A percentile compares a stretch with the other conserved stretches of the same genome.
Evolutionary conservation across 768 basidiomycete genomes (phyloP).

Genomic region (Panaeolus papilionaceus): DNA sequence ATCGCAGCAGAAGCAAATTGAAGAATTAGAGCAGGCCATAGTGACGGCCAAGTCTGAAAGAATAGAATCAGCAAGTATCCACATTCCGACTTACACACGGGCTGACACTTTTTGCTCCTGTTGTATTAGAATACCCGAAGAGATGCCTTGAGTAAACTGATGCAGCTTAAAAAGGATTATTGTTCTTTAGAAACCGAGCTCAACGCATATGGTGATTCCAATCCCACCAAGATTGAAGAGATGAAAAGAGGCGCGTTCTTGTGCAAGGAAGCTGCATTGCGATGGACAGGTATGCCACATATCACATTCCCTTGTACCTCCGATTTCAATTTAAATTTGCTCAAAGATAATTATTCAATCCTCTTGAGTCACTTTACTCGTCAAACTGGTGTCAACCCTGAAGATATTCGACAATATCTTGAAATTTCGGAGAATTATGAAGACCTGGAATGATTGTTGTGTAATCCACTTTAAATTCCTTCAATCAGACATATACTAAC

Average conservation of each 20-base stretch:
- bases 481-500: no score
- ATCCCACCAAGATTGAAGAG: constrained; percentile 82
- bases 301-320: background rate
- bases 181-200: constrained; percentile 69
- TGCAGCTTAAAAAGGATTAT: constrained; percentile 53
- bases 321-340: constrained; percentile 10
- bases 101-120: constrained; percentile 16
- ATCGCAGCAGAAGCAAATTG: constrained; percentile 50
- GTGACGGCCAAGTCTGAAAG: constrained; percentile 59
- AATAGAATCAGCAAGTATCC: constrained; percentile 58
- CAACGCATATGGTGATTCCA: constrained; percentile 79
- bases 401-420: constrained; percentile 71
- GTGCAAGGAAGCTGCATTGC: constrained; percentile 82
- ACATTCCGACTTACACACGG: background rate
- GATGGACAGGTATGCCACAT: constrained; percentile 84
- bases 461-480: background rate
- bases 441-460: constrained; percentile 56
- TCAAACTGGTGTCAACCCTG: constrained; percentile 59
- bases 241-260: constrained; percentile 73
- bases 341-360: constrained; percentile 72
- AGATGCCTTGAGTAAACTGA: constrained; percentile 55
- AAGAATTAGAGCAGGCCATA: constrained; percentile 54
- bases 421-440: constrained; percentile 79
- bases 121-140: constrained; percentile 60
- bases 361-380: constrained; percentile 70